Evolutionary conservation across 2,329 filamentous ascomycete genomes (phyloP).

Genomic region (Pestalotiopsis sp.): DNA sequence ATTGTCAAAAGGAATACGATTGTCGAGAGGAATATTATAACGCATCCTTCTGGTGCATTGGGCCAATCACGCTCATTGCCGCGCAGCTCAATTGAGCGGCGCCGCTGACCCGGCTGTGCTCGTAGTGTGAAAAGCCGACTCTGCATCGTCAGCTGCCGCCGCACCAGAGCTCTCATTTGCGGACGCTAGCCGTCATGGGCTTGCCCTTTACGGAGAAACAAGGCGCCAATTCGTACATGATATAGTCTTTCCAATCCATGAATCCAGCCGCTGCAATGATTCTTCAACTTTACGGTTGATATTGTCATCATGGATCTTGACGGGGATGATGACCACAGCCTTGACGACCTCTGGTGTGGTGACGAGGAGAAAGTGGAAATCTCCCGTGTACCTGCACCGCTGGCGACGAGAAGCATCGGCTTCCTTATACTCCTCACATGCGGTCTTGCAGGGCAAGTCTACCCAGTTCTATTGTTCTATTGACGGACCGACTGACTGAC

Average conservation of each 20-base stretch:
- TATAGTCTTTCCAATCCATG: neutral
- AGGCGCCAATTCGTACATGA: no score
- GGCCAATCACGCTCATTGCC: neutral
- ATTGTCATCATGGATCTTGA: neutral
- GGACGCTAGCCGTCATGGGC: neutral
- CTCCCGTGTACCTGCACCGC: neutral
- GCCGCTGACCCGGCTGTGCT: neutral
- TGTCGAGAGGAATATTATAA: neutral
- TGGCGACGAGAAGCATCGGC: neutral
- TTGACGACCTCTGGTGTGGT: neutral
- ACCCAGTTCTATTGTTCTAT: neutral
- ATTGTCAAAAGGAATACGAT: neutral
- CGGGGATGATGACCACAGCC: neutral
- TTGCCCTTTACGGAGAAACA: neutral
- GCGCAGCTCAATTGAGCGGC: neutral
- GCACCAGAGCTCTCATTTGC: neutral
- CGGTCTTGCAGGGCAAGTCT: neutral
- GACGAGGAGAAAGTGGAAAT: neutral
- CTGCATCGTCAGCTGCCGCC: neutral
- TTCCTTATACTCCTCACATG: neutral
- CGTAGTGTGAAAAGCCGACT: neutral
- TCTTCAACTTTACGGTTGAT: neutral
- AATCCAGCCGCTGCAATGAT: neutral
- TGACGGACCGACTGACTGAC: neutral
- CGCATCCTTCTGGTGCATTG: neutral